Conservation (phyloP, 129 eudicot species). For the carrot (Daucus carota) region DH1_v3.0 NC_030389.2:36920001-36920500, state of each 20-base stretch:
- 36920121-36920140: constrained; percentile 11
- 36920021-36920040: constrained; percentile 19
- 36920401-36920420: constrained; percentile 6
- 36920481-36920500: constrained; percentile 19
- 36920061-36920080: constrained; percentile 5
- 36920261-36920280: not conserved
- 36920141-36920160: constrained; percentile 31
- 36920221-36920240: not conserved
- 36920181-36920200: constrained; percentile 22
- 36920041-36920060: constrained; percentile 18
- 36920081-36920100: constrained; percentile 23
- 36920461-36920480: not conserved
- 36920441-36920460: constrained; percentile 14
- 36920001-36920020: constrained; percentile 24
- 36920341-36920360: constrained; percentile 21
- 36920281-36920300: not conserved
- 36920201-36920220: constrained; percentile 30
- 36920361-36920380: not conserved
- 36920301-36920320: constrained; percentile 23
- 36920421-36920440: constrained; percentile 16
- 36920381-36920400: constrained; percentile 17
- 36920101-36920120: constrained; percentile 17
- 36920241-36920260: not conserved
- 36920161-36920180: constrained; percentile 17
- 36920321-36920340: constrained; percentile 28